Evolutionary conservation across 2,329 filamentous ascomycete species (phyloP).

Genomic region (Ceratocystis cacaofunesta): DNA sequence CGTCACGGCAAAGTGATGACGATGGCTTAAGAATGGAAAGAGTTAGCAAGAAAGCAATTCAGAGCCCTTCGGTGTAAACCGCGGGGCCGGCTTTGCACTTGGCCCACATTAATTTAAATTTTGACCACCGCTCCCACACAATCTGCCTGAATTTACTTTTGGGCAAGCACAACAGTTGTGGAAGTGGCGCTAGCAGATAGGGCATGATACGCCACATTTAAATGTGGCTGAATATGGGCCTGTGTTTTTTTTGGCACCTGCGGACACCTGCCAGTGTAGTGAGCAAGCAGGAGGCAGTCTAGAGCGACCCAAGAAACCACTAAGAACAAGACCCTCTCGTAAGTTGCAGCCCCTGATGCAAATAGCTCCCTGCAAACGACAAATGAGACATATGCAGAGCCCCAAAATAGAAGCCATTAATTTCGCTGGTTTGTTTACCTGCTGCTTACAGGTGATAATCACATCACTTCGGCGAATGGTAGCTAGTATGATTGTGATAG

Average conservation of each 20-base stretch:
- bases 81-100: neutral
- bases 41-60: slow-evolving; percentile 16
- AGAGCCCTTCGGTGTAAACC: neutral
- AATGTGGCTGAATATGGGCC: neutral
- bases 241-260: too few species aligned
- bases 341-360: neutral
- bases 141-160: neutral
- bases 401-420: neutral
- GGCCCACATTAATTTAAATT: neutral
- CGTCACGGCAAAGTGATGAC: slow-evolving; percentile 74
- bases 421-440: neutral
- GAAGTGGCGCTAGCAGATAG: slow-evolving; percentile 6
- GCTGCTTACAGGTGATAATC: neutral
- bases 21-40: slow-evolving; percentile 25
- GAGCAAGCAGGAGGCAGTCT: neutral
- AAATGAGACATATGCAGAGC: neutral
- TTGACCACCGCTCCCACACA: neutral
- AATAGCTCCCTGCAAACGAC: neutral
- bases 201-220: neutral
- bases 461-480: neutral
- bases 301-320: too few species aligned
- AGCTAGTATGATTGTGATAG: too few species aligned
- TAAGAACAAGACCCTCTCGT: too few species aligned
- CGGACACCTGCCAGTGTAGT: too few species aligned
- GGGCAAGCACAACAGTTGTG: neutral